A percentile compares a stretch with the other conserved stretches of the same genome.
These are phyloP conservation scores for Andrographis paniculata DNA, from an alignment of 305 asterid genomes.

Conservation along the genomic window DNA sequence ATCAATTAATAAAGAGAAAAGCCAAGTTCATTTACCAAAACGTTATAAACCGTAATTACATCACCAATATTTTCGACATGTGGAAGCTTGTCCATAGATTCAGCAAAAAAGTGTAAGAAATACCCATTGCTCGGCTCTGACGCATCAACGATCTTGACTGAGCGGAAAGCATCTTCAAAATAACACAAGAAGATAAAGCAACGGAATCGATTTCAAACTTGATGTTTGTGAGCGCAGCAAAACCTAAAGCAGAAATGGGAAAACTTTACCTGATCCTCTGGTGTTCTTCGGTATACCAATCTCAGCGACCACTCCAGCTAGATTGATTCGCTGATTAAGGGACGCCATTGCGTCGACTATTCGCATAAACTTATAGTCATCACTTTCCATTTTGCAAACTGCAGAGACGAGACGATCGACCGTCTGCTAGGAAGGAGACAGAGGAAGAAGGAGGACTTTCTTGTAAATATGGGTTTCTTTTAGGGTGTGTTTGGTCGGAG, in stretches of 20 bases:
- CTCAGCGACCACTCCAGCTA: constrained; percentile 57
- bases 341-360: constrained; percentile 48
- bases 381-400: too few relatives aligned
- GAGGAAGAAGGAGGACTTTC: too few relatives aligned
- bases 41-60: constrained; percentile 45
- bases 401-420: too few relatives aligned
- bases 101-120: constrained; percentile 39
- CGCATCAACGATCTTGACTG: constrained; percentile 48
- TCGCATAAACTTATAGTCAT: constrained; percentile 39
- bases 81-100: constrained; percentile 57
- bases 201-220: not conserved
- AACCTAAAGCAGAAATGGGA: not conserved
- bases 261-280: constrained; percentile 56
- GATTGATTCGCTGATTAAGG: constrained; percentile 58
- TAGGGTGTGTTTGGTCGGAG: too few relatives aligned
- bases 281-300: constrained; percentile 44
- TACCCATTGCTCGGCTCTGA: constrained; percentile 45
- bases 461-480: too few relatives aligned
- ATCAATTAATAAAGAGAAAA: not conserved
- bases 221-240: not conserved
- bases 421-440: too few relatives aligned
- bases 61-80: constrained; percentile 49
- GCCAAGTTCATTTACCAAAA: constrained; percentile 37
- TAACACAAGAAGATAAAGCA: constrained; percentile 5
- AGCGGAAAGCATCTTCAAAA: constrained; percentile 49